Base-by-base conservation (phyloP, 305 asterid genomes). In the Striga hermonthica region DNA sequence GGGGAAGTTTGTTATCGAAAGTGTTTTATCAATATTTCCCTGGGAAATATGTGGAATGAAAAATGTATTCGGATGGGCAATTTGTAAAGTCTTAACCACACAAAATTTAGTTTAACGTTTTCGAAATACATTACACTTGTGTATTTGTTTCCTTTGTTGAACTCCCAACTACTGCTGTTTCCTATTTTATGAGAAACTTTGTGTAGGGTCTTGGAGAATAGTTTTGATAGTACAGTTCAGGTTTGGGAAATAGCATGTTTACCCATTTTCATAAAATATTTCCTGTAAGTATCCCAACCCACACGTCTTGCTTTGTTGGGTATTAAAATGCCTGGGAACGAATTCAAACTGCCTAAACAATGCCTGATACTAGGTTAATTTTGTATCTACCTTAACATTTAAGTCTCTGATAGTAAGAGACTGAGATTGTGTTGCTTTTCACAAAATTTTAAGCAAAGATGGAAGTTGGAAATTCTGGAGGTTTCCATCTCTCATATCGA, bases 391-490 rank as follows among this genome's bases (percentile, higher is more conserved):
- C 11, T 34, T 64, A 49, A 62, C 55, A 14, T 62, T 45, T 52
- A 43, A 13, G 10, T 63, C 41, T 7, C 45, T 31, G 11, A 22
- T 50, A 39, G 15, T 71, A 44, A 8, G 13, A 49, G 63, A 62
- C n/a, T 62, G 63, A 48, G 57, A 49, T 49, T 12, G 56, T 16
- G 15, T 49, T 31, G 37, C 12, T 11, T 10, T 36, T 41, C 22
- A 14, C 5, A 61, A 60, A 36, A 38, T 66, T 66, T 40, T 28
- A 15, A 1, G 6, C 7, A 50, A 44, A 45, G 52, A 45, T 64
- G 64, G 67, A 55, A 38, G 59, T 47, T 38, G 34, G 74, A 44
- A 38, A 40, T 31, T 68, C 43, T 57, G 66, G 57, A 55, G 69
- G 65, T 68, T 44, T 61, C 53, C 53, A 6, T 10, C 41, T 40